phyloP scores from a whole-genome alignment of 2,329 filamentous ascomycete species.

The Neurospora crassa region DNA sequence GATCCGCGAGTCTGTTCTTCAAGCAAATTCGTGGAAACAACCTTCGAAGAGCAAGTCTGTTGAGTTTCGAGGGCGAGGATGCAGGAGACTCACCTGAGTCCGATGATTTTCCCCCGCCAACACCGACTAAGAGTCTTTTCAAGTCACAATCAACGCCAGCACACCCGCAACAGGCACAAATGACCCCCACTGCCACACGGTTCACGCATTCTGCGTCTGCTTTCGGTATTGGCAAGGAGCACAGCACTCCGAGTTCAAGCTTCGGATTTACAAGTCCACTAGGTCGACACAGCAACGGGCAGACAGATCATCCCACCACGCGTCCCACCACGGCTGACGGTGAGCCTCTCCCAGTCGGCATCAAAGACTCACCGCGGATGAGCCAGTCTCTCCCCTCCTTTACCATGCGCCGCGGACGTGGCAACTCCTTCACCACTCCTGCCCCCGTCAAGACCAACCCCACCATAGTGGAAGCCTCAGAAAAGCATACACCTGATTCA shows the following conservation, averaged over 20 bases:
- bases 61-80: constrained; percentile 70
- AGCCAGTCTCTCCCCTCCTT: constrained; percentile 10
- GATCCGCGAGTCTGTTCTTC: constrained; percentile 63
- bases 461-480: constrained; percentile 18
- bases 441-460: constrained; percentile 22
- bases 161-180: constrained; percentile 8
- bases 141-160: constrained; percentile 21
- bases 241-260: constrained; percentile 3
- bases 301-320: constrained; percentile 13
- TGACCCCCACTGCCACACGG: constrained; percentile 11
- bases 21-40: constrained; percentile 41
- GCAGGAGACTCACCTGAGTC: constrained; percentile 36
- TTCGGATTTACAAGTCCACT: constrained; percentile 5
- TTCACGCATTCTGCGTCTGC: constrained; percentile 11
- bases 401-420: constrained; percentile 10
- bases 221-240: constrained; percentile 8
- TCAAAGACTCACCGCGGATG: constrained; percentile 9
- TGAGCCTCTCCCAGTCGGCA: constrained; percentile 11
- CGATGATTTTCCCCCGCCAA: constrained; percentile 67
- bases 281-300: constrained; percentile 2
- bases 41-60: constrained; percentile 55
- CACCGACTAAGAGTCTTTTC: constrained; percentile 69
- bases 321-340: constrained; percentile 11
- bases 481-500: constrained; percentile 31
- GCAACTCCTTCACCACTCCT: constrained; percentile 23